A percentile compares a stretch with the other conserved stretches of the same genome.
Evolutionary conservation across 2,329 filamentous ascomycete genomes (phyloP).

Genomic region (Volutella citrinella): DNA sequence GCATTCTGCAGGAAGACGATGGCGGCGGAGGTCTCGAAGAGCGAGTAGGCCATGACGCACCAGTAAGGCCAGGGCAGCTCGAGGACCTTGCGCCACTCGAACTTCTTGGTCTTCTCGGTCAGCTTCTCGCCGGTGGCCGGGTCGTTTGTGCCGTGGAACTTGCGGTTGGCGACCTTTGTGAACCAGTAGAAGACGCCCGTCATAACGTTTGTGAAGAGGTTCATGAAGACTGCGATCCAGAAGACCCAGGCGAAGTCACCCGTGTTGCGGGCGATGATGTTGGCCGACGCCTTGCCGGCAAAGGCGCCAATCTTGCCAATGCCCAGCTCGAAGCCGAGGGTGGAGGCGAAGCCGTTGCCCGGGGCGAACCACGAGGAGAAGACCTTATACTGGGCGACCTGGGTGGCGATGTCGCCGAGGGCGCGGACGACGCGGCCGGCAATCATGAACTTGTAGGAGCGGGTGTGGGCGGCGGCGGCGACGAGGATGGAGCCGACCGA

Average conservation of each 20-base stretch:
- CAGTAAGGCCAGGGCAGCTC: conserved; percentile 60
- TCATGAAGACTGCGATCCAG: conserved; percentile 62
- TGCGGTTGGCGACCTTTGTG: no score
- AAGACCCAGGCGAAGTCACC: conserved; percentile 62
- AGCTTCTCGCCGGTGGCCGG: conserved; percentile 56
- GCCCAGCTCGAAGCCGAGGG: conserved; percentile 57
- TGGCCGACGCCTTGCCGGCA: conserved; percentile 58
- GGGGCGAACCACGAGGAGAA: conserved; percentile 65
- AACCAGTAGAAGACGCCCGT: conserved; percentile 55
- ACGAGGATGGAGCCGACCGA: conserved; percentile 57
- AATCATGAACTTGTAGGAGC: conserved; percentile 60
- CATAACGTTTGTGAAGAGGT: conserved; percentile 57
- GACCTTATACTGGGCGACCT: conserved; percentile 63
- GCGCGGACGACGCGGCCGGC: conserved; percentile 52
- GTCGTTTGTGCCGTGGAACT: conserved; percentile 46
- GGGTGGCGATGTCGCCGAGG: conserved; percentile 61
- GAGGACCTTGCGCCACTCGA: conserved; percentile 54
- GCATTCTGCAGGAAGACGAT: conserved; percentile 54
- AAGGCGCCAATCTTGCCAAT: conserved; percentile 61
- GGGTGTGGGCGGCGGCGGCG: conserved; percentile 53
- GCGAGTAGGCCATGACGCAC: conserved; percentile 50
- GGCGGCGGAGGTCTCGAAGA: conserved; percentile 57
- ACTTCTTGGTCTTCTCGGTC: conserved; percentile 57
- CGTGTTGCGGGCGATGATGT: conserved; percentile 54
- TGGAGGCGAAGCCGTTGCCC: conserved; percentile 57